Percentiles rank a stretch among this genome's conserved stretches.
These are phyloP conservation scores for Tetradesmus lagerheimii DNA, from an alignment of 139 green algal species.

Conservation along the genomic window DNA sequence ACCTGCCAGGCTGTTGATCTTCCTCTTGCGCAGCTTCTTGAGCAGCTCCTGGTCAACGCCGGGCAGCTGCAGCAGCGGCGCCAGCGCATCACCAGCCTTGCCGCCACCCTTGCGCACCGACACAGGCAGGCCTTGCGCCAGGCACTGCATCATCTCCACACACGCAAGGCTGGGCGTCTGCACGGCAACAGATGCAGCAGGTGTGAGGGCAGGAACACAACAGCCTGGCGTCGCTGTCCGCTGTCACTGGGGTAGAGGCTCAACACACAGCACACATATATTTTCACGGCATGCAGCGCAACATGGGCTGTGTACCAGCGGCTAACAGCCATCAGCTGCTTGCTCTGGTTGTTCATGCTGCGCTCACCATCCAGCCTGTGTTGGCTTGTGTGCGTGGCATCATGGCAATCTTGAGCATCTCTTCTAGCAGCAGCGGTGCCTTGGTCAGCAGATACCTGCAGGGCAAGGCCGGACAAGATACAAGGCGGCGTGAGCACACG, in stretches of 20 bases:
- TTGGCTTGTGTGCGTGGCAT: constrained; percentile 64
- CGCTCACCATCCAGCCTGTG: constrained; percentile 81
- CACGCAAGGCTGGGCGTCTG: constrained; percentile 76
- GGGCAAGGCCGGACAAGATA: not conserved
- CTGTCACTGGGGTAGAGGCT: no score
- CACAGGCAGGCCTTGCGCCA: constrained; percentile 65
- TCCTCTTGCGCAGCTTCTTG: constrained; percentile 73
- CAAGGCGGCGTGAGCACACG: no score
- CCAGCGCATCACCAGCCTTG: constrained; percentile 50
- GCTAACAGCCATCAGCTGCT: not conserved
- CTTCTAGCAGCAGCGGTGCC: constrained; percentile 77
- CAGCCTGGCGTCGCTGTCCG: no score
- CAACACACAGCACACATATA: no score
- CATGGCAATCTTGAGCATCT: constrained; percentile 86
- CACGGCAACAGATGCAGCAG: not conserved
- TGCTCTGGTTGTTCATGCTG: no score
- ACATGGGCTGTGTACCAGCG: no score
- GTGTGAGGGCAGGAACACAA: not conserved
- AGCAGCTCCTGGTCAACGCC: constrained; percentile 75
- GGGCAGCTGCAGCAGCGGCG: constrained; percentile 84
- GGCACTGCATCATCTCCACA: constrained; percentile 90
- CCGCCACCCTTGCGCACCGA: constrained; percentile 24
- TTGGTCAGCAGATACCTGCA: constrained; percentile 78
- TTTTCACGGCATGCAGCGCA: no score
- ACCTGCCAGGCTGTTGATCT: constrained; percentile 73